Evolutionary conservation across 805 yeast genomes (phyloP).

Genomic region (Pichia kluyveri): DNA sequence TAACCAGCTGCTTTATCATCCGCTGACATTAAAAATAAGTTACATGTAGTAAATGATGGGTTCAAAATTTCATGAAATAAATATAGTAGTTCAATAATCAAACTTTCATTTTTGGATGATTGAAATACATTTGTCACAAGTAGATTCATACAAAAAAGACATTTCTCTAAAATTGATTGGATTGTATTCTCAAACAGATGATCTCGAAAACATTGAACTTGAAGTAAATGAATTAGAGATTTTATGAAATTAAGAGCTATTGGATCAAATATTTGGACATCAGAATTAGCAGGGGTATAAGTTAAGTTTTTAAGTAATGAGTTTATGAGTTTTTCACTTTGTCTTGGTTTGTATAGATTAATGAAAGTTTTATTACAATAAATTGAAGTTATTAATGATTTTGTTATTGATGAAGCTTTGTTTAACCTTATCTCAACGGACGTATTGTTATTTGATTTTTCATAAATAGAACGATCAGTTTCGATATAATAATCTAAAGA

Average conservation of each 20-base stretch:
- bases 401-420: slow-evolving; percentile 17
- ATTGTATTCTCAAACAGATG: slow-evolving; percentile 16
- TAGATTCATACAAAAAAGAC: slow-evolving; percentile 12
- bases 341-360: slow-evolving; percentile 18
- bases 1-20: slow-evolving; percentile 1
- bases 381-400: slow-evolving; percentile 11
- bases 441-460: slow-evolving; percentile 14
- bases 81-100: slow-evolving; percentile 15
- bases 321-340: slow-evolving; percentile 18
- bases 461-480: slow-evolving; percentile 15
- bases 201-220: slow-evolving; percentile 18
- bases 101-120: slow-evolving; percentile 13
- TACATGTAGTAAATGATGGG: slow-evolving; percentile 13
- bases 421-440: slow-evolving; percentile 18
- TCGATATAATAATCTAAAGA: slow-evolving; percentile 14
- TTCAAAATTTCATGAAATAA: slow-evolving; percentile 12
- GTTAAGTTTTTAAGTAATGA: slow-evolving; percentile 13
- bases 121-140: slow-evolving; percentile 4
- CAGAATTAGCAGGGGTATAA: slow-evolving; percentile 4
- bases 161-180: slow-evolving; percentile 9
- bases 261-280: slow-evolving; percentile 18
- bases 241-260: slow-evolving; percentile 23
- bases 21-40: neutral
- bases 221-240: slow-evolving; percentile 20
- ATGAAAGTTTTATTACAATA: slow-evolving; percentile 9